Percentiles rank a stretch among this genome's conserved stretches.
Evolutionary conservation across 1,139 yeast species (phyloP).

Genomic region (Saccharomyces hybrid): DNA sequence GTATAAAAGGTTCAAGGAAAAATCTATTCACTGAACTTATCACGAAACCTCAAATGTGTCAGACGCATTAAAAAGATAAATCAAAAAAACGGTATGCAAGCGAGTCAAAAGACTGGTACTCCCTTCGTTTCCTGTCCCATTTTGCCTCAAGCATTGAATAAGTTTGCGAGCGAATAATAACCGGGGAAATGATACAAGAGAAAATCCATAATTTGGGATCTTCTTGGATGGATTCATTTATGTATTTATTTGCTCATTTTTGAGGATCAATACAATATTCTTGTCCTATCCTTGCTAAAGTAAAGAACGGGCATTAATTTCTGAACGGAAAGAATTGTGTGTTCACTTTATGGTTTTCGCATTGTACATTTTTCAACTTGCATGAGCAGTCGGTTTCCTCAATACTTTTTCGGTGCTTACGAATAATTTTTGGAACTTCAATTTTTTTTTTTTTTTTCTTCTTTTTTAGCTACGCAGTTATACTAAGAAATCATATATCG

Average conservation of each 20-base stretch:
- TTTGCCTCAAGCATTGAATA: not conserved
- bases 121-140: not conserved
- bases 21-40: not conserved
- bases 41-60: not conserved
- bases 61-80: not conserved
- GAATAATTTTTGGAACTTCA: not conserved
- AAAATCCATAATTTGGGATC: not conserved
- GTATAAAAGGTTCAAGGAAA: not conserved
- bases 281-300: not conserved
- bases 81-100: not conserved
- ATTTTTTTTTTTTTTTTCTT: not conserved
- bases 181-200: not conserved
- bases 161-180: not conserved
- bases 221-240: not conserved
- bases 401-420: not conserved
- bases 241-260: not conserved
- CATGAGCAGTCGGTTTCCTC: not conserved
- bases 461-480: not conserved
- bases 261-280: not conserved
- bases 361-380: not conserved
- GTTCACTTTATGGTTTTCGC: not conserved
- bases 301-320: not conserved
- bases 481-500: not conserved
- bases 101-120: not conserved
- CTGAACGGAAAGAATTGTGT: not conserved